A percentile compares a stretch with the other conserved stretches of the same genome.
Evolutionary conservation across 164 flowering plant genomes (phyloP).

Genomic region (Vitis rupestris): DNA sequence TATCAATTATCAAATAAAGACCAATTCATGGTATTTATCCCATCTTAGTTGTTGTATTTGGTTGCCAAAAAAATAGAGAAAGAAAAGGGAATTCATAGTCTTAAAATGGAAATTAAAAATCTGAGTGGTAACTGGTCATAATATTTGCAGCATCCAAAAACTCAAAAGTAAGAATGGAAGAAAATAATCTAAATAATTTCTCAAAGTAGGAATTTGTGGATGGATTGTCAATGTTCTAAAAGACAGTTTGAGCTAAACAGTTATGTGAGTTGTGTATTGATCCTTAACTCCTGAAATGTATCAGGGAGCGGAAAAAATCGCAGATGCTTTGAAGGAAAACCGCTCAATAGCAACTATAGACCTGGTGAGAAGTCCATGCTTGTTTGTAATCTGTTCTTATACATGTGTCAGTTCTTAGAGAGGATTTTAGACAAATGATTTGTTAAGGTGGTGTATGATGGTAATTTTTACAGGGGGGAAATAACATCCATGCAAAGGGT

Average conservation of each 20-base stretch:
- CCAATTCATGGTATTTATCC: no score
- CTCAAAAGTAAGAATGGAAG: background rate
- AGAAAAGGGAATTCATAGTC: background rate
- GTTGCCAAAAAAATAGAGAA: no score
- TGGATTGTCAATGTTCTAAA: background rate
- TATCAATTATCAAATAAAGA: no score
- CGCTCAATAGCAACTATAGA: slow-evolving; percentile 67
- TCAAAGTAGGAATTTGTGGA: background rate
- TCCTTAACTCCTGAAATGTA: background rate
- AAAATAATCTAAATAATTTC: background rate
- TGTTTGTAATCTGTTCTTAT: background rate
- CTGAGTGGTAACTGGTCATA: no score
- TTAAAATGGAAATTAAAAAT: background rate
- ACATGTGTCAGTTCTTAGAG: background rate
- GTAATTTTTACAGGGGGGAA: slow-evolving; percentile 70
- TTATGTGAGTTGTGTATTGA: background rate
- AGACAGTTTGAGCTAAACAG: background rate
- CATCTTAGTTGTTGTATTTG: no score
- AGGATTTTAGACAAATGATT: background rate
- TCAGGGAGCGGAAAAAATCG: slow-evolving; percentile 91
- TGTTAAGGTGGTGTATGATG: background rate
- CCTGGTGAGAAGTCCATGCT: slow-evolving; percentile 47
- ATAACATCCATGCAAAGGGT: slow-evolving; percentile 85
- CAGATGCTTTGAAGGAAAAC: slow-evolving; percentile 83
- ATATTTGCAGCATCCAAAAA: no score